These are phyloP conservation scores for Aureobasidium sp. DNA, from an alignment of 2,329 filamentous ascomycete species.

Conservation along the genomic window DNA sequence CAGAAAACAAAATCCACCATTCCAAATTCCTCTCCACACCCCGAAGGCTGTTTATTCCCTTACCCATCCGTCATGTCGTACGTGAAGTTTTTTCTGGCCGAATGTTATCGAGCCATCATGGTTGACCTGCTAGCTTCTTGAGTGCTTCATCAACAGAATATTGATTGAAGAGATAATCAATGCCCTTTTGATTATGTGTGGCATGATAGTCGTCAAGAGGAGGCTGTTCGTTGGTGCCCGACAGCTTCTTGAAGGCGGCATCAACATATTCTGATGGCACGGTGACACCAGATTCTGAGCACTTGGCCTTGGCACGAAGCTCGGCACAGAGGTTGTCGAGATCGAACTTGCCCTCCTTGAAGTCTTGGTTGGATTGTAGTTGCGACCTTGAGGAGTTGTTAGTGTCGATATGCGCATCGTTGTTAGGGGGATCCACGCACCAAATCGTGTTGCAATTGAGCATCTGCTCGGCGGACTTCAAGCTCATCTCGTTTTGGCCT, in stretches of 20 bases:
- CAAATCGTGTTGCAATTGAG: conserved; percentile 89
- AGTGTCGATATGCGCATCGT: conserved; percentile 28
- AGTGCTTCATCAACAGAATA: conserved; percentile 24
- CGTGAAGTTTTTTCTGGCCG: not conserved
- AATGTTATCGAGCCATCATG: not conserved
- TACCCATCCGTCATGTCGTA: conserved; percentile 4
- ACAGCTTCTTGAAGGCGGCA: conserved; percentile 42
- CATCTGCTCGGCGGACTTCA: conserved; percentile 47
- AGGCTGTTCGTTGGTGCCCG: conserved; percentile 27
- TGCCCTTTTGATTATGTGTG: conserved; percentile 12
- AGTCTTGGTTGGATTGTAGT: conserved; percentile 76
- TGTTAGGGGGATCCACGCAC: conserved; percentile 48
- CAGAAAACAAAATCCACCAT: conserved; percentile 2
- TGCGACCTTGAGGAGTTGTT: conserved; percentile 64
- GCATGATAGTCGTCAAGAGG: conserved; percentile 7
- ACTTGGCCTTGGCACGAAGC: conserved; percentile 90
- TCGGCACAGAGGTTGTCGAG: conserved; percentile 89
- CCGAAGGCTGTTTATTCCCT: not conserved
- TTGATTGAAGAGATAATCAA: conserved; percentile 23
- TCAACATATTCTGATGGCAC: conserved; percentile 87
- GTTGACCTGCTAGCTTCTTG: conserved; percentile 18
- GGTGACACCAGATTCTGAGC: conserved; percentile 82
- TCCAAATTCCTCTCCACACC: not conserved
- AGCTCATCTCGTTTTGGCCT: conserved; percentile 7
- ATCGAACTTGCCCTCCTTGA: conserved; percentile 85